phyloP scores from a whole-genome alignment of 2,329 filamentous ascomycete species.

The Exophiala bonariae region DNA sequence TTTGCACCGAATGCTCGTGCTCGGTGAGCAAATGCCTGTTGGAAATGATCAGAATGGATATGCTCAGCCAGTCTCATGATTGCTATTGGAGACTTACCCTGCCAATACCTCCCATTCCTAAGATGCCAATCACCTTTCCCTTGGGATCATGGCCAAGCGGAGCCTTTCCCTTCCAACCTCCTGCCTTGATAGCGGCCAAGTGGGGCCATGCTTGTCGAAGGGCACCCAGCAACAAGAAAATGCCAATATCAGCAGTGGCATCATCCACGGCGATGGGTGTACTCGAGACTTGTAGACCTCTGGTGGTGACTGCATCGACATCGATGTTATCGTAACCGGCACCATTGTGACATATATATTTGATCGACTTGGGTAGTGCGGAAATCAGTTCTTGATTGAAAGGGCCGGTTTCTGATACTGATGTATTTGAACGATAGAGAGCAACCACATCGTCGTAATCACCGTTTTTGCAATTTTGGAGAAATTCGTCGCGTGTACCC shows the following conservation, averaged over 20 bases:
- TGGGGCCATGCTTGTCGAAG: slow-evolving; percentile 45
- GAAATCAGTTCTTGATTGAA: slow-evolving; percentile 51
- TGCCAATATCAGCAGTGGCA: slow-evolving; percentile 48
- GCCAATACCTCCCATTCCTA: slow-evolving; percentile 51
- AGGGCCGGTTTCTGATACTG: slow-evolving; percentile 49
- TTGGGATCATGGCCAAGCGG: slow-evolving; percentile 46
- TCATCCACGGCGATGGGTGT: slow-evolving; percentile 48
- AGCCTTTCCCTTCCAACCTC: slow-evolving; percentile 44
- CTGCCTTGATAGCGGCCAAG: slow-evolving; percentile 41
- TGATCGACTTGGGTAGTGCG: slow-evolving; percentile 45
- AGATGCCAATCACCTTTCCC: slow-evolving; percentile 46
- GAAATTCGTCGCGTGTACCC: slow-evolving; percentile 56
- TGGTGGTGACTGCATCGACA: slow-evolving; percentile 52
- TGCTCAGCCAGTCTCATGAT: slow-evolving; percentile 2
- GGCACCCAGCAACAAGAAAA: slow-evolving; percentile 50
- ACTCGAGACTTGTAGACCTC: slow-evolving; percentile 43
- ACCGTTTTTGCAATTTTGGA: slow-evolving; percentile 55
- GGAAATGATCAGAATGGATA: not conserved
- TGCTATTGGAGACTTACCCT: slow-evolving; percentile 34
- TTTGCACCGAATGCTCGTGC: slow-evolving; percentile 48
- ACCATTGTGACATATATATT: slow-evolving; percentile 55
- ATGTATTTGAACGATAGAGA: slow-evolving; percentile 61
- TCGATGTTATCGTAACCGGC: slow-evolving; percentile 64
- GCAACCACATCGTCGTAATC: slow-evolving; percentile 56
- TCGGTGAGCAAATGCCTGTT: slow-evolving; percentile 45